Evolutionary conservation across 805 yeast species (phyloP).

Genomic region (Kuraishia floccosa): DNA sequence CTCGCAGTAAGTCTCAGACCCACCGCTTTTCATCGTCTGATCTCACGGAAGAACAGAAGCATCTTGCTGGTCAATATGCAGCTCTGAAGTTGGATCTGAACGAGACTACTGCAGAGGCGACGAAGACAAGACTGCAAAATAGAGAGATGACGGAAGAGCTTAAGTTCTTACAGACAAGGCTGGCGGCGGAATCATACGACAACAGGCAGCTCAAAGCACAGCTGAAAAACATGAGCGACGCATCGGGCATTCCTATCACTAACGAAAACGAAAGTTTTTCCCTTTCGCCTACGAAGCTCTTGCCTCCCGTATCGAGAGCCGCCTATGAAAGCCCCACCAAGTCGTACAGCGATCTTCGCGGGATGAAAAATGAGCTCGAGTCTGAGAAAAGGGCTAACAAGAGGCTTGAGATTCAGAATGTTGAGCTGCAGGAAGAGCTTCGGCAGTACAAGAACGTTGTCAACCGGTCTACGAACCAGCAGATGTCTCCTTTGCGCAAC

Average conservation of each 20-base stretch:
- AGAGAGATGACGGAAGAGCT: slow-evolving; percentile 8
- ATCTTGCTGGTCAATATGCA: no score
- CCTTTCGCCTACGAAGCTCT: not conserved
- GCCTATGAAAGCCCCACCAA: not conserved
- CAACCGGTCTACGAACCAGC: not conserved
- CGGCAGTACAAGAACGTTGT: slow-evolving; percentile 12
- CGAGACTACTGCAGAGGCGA: slow-evolving; percentile 1
- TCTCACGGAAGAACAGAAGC: no score
- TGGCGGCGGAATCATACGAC: slow-evolving; percentile 56
- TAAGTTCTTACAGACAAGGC: slow-evolving; percentile 37
- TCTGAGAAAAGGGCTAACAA: not conserved
- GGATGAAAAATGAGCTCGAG: not conserved
- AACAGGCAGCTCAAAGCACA: slow-evolving; percentile 35
- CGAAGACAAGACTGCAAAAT: slow-evolving; percentile 5
- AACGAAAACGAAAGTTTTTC: no score
- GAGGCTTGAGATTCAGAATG: slow-evolving; percentile 13
- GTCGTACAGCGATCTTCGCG: not conserved
- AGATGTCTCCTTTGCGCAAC: not conserved
- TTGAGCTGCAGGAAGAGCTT: slow-evolving; percentile 22
- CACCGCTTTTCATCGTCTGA: no score
- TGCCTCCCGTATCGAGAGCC: no score
- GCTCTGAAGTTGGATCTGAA: no score
- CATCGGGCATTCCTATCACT: no score
- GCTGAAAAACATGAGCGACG: slow-evolving; percentile 25
- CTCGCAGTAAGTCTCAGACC: slow-evolving; percentile 35